These are phyloP conservation scores for Aethionema arabicum DNA, from an alignment of 345 rosid genomes.

Conservation along the genomic window DNA sequence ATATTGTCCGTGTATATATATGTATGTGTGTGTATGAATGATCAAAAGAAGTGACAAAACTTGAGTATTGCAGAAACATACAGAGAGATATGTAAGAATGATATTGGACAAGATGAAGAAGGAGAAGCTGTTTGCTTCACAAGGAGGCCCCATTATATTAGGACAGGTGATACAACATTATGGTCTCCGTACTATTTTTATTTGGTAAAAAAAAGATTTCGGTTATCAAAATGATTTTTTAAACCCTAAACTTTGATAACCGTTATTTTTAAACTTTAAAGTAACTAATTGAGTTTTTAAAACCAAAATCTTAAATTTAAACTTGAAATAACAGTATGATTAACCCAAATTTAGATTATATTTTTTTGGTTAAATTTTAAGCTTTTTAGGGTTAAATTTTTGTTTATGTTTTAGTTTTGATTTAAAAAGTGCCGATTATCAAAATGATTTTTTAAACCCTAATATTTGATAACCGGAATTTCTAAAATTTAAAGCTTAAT, in stretches of 20 bases:
- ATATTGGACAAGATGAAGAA: conserved; percentile 48
- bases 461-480: not conserved
- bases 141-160: conserved; percentile 62
- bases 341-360: not conserved
- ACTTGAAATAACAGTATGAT: too few species aligned
- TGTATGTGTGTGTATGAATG: not conserved
- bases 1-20: not conserved
- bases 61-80: conserved; percentile 44
- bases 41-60: not conserved
- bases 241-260: not conserved
- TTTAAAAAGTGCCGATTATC: too few species aligned
- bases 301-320: too few species aligned
- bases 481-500: too few species aligned
- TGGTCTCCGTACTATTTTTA: too few species aligned
- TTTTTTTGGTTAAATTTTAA: not conserved
- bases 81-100: conserved; percentile 52
- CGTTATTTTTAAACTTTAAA: too few species aligned
- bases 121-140: conserved; percentile 58
- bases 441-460: too few species aligned
- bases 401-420: too few species aligned
- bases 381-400: too few species aligned
- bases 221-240: too few species aligned
- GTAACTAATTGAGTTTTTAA: too few species aligned
- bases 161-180: conserved; percentile 46
- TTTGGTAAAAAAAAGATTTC: too few species aligned